Conservation (phyloP, 768 basidiomycete genomes). For the Rhodotorula babjevae region DNA sequence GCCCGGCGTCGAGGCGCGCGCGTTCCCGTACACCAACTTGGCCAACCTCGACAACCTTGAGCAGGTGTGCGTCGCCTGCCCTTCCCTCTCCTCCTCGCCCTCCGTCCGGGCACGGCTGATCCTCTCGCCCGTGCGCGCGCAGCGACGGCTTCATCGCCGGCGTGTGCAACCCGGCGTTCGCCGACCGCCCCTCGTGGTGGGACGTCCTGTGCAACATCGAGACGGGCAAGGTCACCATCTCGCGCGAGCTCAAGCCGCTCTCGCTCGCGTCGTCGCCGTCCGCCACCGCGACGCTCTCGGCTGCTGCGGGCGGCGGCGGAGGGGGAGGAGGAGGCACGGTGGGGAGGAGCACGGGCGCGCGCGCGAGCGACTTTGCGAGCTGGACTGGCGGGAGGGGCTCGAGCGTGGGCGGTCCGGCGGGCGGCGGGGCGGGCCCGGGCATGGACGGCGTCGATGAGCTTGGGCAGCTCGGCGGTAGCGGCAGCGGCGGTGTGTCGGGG, state of each 20-base stretch:
- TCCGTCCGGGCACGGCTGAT: too few species aligned
- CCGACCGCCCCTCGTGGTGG: constrained; percentile 71
- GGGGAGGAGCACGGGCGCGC: background rate
- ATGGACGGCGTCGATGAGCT: constrained; percentile 43
- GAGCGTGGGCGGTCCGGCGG: constrained; percentile 1
- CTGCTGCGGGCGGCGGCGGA: background rate
- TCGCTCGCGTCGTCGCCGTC: constrained; percentile 43
- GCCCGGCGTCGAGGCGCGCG: constrained; percentile 82
- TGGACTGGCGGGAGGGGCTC: constrained; percentile 48
- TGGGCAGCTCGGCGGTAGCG: constrained; percentile 36
- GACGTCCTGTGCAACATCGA: constrained; percentile 90
- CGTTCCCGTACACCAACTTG: constrained; percentile 92
- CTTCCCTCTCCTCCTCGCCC: background rate
- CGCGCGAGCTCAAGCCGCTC: constrained; percentile 66
- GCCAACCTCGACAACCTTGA: constrained; percentile 78
- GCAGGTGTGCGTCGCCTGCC: constrained; percentile 60
- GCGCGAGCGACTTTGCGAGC: constrained; percentile 18
- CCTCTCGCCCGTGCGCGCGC: background rate
- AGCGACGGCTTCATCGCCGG: constrained; percentile 93
- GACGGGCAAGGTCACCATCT: constrained; percentile 75
- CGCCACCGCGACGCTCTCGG: too few species aligned
- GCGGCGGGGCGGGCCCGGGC: background rate
- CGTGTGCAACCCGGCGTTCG: constrained; percentile 95
- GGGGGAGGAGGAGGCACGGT: too few species aligned
- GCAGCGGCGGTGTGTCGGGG: constrained; percentile 48